Conservation (phyloP, 1,139 yeast species). For the Arxiozyma heterogenica region DNA sequence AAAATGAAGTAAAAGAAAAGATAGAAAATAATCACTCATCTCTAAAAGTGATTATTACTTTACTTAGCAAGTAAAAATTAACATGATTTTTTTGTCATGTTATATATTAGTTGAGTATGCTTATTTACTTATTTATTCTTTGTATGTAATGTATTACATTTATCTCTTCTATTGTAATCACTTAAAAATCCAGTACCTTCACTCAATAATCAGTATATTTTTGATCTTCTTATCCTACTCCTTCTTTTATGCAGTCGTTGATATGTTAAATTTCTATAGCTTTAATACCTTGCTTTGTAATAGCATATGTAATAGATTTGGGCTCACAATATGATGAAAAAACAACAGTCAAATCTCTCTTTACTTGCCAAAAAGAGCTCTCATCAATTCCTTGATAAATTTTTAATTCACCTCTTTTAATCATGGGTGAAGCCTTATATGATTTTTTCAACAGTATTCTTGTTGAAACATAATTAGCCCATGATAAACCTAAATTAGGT, state of each 20-base stretch:
- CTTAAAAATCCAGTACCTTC: neutral
- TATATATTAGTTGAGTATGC: neutral
- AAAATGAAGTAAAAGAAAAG: too few species aligned
- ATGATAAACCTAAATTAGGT: conserved; percentile 38
- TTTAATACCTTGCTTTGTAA: conserved; percentile 28
- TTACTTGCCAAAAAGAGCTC: conserved; percentile 28
- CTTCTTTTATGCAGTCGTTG: neutral
- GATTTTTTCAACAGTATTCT: conserved; percentile 34
- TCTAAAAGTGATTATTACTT: neutral
- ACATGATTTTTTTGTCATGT: neutral
- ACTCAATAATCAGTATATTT: neutral
- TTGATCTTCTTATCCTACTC: neutral
- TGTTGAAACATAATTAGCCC: conserved; percentile 36
- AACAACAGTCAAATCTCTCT: conserved; percentile 33
- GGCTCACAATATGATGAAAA: conserved; percentile 31
- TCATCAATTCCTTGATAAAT: conserved; percentile 21
- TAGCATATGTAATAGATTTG: conserved; percentile 24
- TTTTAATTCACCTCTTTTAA: conserved; percentile 24
- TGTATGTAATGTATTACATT: neutral
- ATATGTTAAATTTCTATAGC: conserved; percentile 7
- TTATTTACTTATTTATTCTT: neutral
- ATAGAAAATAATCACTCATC: too few species aligned
- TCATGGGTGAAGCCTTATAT: conserved; percentile 26
- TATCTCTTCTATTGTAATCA: neutral
- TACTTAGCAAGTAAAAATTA: neutral